Evolutionary conservation across 2,329 filamentous ascomycete species (phyloP), one percentile per base, ranked within the genome.

Genomic region (Calonectria honghensis): DNA sequence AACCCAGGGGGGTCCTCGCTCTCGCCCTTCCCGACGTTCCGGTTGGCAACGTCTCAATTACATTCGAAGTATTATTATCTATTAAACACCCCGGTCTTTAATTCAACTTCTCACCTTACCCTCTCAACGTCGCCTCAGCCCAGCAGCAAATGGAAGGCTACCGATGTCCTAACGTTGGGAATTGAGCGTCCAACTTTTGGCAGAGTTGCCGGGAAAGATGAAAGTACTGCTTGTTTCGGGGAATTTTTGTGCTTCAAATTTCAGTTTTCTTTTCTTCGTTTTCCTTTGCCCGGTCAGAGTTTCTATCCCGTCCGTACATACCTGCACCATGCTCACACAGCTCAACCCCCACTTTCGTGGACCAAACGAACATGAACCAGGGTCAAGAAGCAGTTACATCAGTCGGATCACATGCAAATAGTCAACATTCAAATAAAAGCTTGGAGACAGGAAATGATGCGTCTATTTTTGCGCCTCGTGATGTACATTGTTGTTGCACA

Each of bases 401-500:
- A 20, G 39, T 48, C 41, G 20, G 45, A 10, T 48, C 45, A 48
- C 9, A 48, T 24, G n/a, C 24, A 50, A 14, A 57, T 37, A 68
- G 29, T 24, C n/a, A 11, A 16, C 29, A 16, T 37, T 63, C 27
- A 63, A 64, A 41, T 35, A 18, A n/a, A 27, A 54, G 37, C 6
- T 24, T 31, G 35, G 72, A n/a, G 77, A 78, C 74, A 80, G 70
- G 72, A 66, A 78, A 75, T 68, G 31, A 74, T 78, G 77, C 72
- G 79, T 81, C 74, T 81, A 77, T 80, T 80, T 64, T 80, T 80
- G 77, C 77, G 78, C 76, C 74, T 81, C 77, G 75, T 83, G 78
- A 83, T 82, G 78, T 83, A 83, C 80, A 82, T 77, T 77, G 75
- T 73, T 67, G 20, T 81, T 76, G 76, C 78, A 81, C 78, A 83